Evolutionary conservation across 768 basidiomycete species (phyloP).

Genomic region (Dacryopinax primogenitus): DNA sequence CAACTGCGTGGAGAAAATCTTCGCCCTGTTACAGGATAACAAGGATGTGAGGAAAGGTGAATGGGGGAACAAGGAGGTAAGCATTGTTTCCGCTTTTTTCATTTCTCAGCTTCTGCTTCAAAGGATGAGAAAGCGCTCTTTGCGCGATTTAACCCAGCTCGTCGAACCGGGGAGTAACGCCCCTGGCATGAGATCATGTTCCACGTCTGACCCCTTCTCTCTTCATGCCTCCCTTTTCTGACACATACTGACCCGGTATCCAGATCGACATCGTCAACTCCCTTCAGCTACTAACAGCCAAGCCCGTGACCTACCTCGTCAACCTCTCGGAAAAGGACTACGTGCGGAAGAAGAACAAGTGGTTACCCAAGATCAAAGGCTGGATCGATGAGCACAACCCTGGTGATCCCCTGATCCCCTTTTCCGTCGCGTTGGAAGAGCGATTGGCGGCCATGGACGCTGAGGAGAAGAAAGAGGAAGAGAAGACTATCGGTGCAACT

Average conservation of each 20-base stretch:
- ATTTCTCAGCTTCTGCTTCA: conserved; percentile 12
- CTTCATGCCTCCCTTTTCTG: not conserved
- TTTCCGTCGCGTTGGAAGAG: conserved; percentile 92
- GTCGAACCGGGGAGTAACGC: conserved; percentile 90
- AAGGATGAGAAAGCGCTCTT: conserved; percentile 65
- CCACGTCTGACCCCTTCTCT: conserved; percentile 7
- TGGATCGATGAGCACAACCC: conserved; percentile 98
- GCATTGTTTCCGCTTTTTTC: conserved; percentile 20
- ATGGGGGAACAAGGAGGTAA: conserved; percentile 94
- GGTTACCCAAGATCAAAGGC: conserved; percentile 92
- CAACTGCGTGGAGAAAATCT: conserved; percentile 72
- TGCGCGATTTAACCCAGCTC: conserved; percentile 90
- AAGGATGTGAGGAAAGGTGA: conserved; percentile 88
- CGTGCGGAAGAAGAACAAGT: conserved; percentile 97
- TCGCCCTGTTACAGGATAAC: conserved; percentile 57
- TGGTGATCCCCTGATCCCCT: conserved; percentile 90
- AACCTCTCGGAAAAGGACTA: conserved; percentile 93
- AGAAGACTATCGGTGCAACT: conserved; percentile 58
- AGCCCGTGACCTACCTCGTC: conserved; percentile 95
- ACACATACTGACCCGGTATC: not conserved
- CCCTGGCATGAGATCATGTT: conserved; percentile 57
- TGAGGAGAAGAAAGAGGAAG: conserved; percentile 66
- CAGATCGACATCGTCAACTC: conserved; percentile 85
- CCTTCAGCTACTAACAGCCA: conserved; percentile 84
- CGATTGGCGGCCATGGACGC: conserved; percentile 46